A percentile compares a stretch with the other conserved stretches of the same genome.
Evolutionary conservation across 192 early-diverging fungal genomes (phyloP).

Genomic region (Rhizoclosmatium sp.): DNA sequence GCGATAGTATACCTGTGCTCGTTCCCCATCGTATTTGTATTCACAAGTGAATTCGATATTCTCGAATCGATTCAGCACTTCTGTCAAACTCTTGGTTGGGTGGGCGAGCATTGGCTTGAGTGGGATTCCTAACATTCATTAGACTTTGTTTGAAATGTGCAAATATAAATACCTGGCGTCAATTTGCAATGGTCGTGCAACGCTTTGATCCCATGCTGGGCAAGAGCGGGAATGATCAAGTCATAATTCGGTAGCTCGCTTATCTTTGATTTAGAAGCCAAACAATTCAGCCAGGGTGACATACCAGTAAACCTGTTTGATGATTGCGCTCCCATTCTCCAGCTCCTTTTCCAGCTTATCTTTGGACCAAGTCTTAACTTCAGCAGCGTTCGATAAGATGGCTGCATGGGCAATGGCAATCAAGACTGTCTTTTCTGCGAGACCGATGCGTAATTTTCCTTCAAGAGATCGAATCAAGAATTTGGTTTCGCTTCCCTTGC

Average conservation of each 20-base stretch:
- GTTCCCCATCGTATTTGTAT: slow-evolving; percentile 98
- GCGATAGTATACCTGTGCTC: slow-evolving; percentile 74
- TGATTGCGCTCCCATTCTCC: slow-evolving; percentile 54
- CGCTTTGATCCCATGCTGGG: slow-evolving; percentile 75
- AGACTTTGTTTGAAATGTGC: background rate
- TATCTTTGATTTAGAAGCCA: too few species aligned
- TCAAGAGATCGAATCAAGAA: slow-evolving; percentile 88
- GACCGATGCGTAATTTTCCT: slow-evolving; percentile 94
- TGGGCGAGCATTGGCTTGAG: slow-evolving; percentile 99
- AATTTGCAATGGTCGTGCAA: slow-evolving; percentile 84
- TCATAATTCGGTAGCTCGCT: slow-evolving; percentile 93
- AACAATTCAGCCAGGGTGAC: too few species aligned
- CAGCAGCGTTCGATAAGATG: slow-evolving; percentile 60
- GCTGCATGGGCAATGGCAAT: slow-evolving; percentile 87
- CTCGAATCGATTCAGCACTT: slow-evolving; percentile 94
- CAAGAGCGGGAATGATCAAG: slow-evolving; percentile 84
- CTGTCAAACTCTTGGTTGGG: slow-evolving; percentile 92
- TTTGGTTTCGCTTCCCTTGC: slow-evolving; percentile 82
- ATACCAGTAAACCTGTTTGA: slow-evolving; percentile 77
- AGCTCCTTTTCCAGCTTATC: slow-evolving; percentile 58
- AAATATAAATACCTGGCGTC: slow-evolving; percentile 70
- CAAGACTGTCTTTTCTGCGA: slow-evolving; percentile 94
- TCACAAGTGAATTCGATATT: slow-evolving; percentile 94
- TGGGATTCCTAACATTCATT: slow-evolving; percentile 73
- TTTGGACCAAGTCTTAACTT: slow-evolving; percentile 48